Percentiles rank a stretch among this genome's conserved stretches.
These are phyloP conservation scores for Neurospora sp. DNA, from an alignment of 495 filamentous ascomycete species.

Conservation along the genomic window DNA sequence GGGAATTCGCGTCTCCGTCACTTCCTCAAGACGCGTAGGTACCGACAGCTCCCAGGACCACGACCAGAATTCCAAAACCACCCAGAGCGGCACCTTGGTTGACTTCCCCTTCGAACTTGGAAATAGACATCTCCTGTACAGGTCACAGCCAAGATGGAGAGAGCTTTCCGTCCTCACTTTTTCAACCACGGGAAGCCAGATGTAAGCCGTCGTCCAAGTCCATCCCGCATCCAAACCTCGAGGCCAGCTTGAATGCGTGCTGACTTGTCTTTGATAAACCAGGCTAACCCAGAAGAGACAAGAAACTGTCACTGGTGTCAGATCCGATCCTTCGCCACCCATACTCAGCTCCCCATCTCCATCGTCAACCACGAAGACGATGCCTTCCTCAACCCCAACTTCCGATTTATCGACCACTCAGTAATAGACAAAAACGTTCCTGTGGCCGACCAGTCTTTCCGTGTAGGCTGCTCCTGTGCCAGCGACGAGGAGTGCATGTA, in stretches of 20 bases:
- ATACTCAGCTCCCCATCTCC: slow-evolving; percentile 29
- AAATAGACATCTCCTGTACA: neutral
- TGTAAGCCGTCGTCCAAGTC: slow-evolving; percentile 14
- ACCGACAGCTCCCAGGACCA: neutral
- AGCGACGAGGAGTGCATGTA: slow-evolving; percentile 38
- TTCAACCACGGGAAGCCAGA: slow-evolving; percentile 27
- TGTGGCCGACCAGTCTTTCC: slow-evolving; percentile 36
- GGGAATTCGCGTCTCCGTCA: neutral
- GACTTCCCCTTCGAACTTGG: neutral
- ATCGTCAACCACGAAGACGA: slow-evolving; percentile 37
- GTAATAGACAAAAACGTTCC: slow-evolving; percentile 35
- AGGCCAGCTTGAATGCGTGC: neutral
- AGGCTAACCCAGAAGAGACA: slow-evolving; percentile 22
- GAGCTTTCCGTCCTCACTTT: slow-evolving; percentile 27
- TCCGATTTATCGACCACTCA: slow-evolving; percentile 43
- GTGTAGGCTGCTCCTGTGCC: slow-evolving; percentile 43
- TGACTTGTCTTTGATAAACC: neutral
- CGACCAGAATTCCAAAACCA: neutral
- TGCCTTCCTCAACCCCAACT: slow-evolving; percentile 34
- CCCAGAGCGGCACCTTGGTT: neutral
- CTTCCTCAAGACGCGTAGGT: neutral
- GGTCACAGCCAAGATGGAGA: slow-evolving; percentile 23
- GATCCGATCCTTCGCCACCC: slow-evolving; percentile 35
- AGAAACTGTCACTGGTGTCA: slow-evolving; percentile 41
- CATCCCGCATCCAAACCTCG: neutral